Percentiles rank a stretch among this genome's conserved stretches.
Conservation (phyloP, 495 filamentous ascomycete species). For the Chaetomidium leptoderma region DNA sequence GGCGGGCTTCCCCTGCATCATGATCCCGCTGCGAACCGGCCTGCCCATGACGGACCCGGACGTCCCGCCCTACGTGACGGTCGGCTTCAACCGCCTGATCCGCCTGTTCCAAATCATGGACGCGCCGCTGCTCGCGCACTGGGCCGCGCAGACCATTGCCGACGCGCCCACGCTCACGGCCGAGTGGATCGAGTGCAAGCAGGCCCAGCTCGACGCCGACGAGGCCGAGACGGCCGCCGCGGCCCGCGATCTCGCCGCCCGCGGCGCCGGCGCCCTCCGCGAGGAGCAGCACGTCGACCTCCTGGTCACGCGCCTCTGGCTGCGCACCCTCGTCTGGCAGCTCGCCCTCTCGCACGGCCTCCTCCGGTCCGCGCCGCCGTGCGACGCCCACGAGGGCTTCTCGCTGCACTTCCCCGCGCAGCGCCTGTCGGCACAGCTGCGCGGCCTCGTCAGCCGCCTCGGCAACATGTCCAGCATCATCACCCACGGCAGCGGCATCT, state of each 20-base stretch:
- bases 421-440: constrained; percentile 9
- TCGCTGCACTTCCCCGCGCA: constrained; percentile 3
- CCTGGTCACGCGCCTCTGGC: constrained; percentile 7
- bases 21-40: constrained; percentile 2
- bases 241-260: neutral
- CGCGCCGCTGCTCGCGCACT: neutral
- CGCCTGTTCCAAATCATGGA: constrained; percentile 3
- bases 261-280: constrained; percentile 1
- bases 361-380: neutral
- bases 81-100: constrained; percentile 4
- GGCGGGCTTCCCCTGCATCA: constrained; percentile 3
- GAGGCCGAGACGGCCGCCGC: constrained; percentile 5
- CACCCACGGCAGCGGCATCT: constrained; percentile 4
- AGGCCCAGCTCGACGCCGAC: constrained; percentile 7
- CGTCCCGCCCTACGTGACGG: neutral
- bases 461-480: neutral
- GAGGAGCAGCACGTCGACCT: constrained; percentile 9
- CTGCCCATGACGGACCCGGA: constrained; percentile 1
- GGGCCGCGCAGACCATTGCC: neutral
- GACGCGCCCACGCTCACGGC: constrained; percentile 2
- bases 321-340: constrained; percentile 8
- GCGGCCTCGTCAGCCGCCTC: constrained; percentile 5
- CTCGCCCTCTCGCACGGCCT: constrained; percentile 3
- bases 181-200: constrained; percentile 6
- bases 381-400: constrained; percentile 6